Conservation (phyloP, 441 rosid genomes). For the Rhodomyrtus psidioides region DNA sequence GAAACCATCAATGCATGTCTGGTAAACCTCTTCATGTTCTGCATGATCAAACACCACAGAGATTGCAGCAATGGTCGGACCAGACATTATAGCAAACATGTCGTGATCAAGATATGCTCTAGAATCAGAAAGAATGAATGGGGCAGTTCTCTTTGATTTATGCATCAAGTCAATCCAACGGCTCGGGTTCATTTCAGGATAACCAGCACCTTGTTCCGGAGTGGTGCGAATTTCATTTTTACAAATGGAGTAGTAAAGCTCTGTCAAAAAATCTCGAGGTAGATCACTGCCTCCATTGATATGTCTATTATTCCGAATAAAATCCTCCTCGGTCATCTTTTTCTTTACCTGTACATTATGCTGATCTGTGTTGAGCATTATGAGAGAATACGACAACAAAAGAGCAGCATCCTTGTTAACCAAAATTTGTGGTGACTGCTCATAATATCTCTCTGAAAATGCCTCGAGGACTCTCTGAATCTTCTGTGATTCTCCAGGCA, state of each 20-base stretch:
- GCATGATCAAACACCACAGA: conserved; percentile 98
- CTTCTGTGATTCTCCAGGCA: conserved; percentile 98
- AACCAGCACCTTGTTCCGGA: conserved; percentile 92
- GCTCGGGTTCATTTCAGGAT: conserved; percentile 87
- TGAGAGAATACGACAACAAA: conserved; percentile 82
- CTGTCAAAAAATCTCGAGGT: conserved; percentile 77
- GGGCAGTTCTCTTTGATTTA: conserved; percentile 79
- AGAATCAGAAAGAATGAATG: conserved; percentile 65
- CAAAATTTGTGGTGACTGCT: conserved; percentile 79
- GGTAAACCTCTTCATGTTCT: conserved; percentile 85
- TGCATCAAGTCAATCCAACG: conserved; percentile 95
- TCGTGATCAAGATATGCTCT: conserved; percentile 79
- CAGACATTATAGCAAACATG: conserved; percentile 90
- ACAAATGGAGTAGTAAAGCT: conserved; percentile 78
- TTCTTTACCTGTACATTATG: conserved; percentile 92
- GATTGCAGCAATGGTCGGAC: conserved; percentile 96
- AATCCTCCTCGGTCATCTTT: conserved; percentile 96
- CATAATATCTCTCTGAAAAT: conserved; percentile 93
- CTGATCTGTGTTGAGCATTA: conserved; percentile 90
- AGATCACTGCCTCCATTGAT: conserved; percentile 94
- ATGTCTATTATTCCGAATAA: conserved; percentile 76
- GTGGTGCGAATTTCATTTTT: conserved; percentile 87
- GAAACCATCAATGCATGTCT: conserved; percentile 93
- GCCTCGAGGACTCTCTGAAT: conserved; percentile 97
- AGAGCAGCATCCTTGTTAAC: conserved; percentile 89